A percentile compares a stretch with the other conserved stretches of the same genome.
phyloP scores from a whole-genome alignment of 176 grass and related monocot species.

The Aegilops longissima region DNA sequence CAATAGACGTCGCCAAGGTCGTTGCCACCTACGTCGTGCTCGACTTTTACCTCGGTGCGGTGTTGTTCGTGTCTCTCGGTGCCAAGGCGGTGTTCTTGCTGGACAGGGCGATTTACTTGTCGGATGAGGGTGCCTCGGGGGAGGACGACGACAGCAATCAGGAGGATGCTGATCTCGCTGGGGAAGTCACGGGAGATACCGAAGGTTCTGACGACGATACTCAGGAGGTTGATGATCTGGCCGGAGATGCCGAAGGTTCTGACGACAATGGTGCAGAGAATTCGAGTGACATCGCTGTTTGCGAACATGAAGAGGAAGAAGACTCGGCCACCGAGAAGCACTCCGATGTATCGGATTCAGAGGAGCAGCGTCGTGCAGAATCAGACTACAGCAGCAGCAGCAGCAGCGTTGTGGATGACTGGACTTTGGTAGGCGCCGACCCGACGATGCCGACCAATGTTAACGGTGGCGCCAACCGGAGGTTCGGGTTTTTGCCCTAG shows the following conservation, averaged over 20 bases:
- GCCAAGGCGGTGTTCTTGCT: not conserved
- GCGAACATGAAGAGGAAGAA: not conserved
- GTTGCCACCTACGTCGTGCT: constrained; percentile 3
- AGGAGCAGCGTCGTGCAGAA: constrained; percentile 2
- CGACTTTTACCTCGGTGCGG: not conserved
- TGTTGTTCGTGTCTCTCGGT: not conserved
- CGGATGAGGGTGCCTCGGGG: not conserved
- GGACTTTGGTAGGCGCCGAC: constrained; percentile 21
- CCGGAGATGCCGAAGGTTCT: not conserved
- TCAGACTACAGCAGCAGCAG: not conserved
- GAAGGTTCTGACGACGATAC: not conserved
- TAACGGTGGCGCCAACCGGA: not conserved
- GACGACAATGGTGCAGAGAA: not conserved
- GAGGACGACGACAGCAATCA: not conserved
- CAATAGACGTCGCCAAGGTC: constrained; percentile 22
- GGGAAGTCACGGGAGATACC: not conserved
- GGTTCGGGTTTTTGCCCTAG: not conserved
- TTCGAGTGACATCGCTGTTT: not conserved
- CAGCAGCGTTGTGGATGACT: constrained; percentile 6
- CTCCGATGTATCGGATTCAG: not conserved
- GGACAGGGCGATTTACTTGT: not conserved
- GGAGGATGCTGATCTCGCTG: not conserved
- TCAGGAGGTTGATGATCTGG: not conserved
- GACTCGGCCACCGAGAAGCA: not conserved
- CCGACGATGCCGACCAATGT: not conserved